These are phyloP conservation scores for Bombardia bombarda DNA, from an alignment of 495 filamentous ascomycete species.

Conservation along the genomic window DNA sequence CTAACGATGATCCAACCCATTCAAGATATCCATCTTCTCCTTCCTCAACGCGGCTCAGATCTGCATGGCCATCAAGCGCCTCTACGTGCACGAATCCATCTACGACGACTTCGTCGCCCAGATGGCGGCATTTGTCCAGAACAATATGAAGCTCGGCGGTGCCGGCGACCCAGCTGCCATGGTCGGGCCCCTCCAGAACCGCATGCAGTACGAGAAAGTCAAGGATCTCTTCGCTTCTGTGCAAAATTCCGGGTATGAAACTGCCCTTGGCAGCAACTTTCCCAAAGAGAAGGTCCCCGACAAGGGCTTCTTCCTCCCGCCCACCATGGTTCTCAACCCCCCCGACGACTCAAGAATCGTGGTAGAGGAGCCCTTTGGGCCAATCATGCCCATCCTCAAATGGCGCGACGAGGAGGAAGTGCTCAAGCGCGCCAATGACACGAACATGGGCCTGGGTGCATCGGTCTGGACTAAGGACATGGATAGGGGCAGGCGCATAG, in stretches of 20 bases:
- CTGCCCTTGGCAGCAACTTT: background rate
- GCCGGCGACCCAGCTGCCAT: slow-evolving; percentile 28
- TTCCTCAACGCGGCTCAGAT: slow-evolving; percentile 53
- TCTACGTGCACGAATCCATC: slow-evolving; percentile 60
- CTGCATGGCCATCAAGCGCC: slow-evolving; percentile 46
- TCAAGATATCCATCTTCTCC: too few species aligned
- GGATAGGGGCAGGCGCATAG: slow-evolving; percentile 38
- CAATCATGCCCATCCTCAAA: slow-evolving; percentile 45
- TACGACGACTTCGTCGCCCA: slow-evolving; percentile 50
- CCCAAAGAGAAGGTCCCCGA: background rate
- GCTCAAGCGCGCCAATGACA: slow-evolving; percentile 42
- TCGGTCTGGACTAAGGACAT: slow-evolving; percentile 46
- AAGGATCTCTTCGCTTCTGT: slow-evolving; percentile 33
- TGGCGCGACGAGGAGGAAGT: slow-evolving; percentile 49
- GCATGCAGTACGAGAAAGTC: slow-evolving; percentile 47
- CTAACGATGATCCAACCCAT: too few species aligned
- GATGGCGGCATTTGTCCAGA: slow-evolving; percentile 46
- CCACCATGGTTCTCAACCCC: slow-evolving; percentile 36
- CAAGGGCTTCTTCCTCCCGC: slow-evolving; percentile 32
- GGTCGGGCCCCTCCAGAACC: slow-evolving; percentile 53
- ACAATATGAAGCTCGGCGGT: slow-evolving; percentile 31
- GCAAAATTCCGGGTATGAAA: slow-evolving; percentile 30
- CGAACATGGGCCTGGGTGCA: slow-evolving; percentile 44
- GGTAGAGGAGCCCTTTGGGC: slow-evolving; percentile 40
- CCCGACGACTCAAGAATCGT: slow-evolving; percentile 33